These are phyloP conservation scores for Exobasidium cylindrosporum DNA, from an alignment of 1,284 basidiomycete species.

Conservation along the genomic window DNA sequence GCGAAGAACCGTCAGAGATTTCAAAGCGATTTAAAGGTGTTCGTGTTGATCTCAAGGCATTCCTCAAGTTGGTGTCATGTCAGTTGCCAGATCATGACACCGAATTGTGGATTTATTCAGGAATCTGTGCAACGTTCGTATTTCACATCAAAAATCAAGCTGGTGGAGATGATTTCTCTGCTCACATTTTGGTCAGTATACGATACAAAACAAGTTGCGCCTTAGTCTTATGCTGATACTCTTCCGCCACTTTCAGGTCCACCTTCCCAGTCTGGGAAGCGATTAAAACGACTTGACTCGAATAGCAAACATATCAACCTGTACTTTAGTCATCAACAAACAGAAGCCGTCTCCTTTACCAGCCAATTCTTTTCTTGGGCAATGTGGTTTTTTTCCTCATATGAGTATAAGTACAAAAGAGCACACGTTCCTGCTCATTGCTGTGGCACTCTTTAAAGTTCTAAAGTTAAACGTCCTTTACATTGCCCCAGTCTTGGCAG, in stretches of 20 bases:
- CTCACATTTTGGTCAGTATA: not conserved
- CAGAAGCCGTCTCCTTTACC: too few species aligned
- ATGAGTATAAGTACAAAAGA: too few species aligned
- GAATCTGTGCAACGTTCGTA: not conserved
- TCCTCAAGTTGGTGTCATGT: conserved; percentile 26
- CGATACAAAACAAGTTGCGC: too few species aligned
- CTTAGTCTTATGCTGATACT: not conserved
- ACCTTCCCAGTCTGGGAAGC: not conserved
- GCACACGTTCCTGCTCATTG: too few species aligned
- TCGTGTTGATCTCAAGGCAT: conserved; percentile 18
- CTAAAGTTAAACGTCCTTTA: too few species aligned
- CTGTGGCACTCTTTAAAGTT: too few species aligned
- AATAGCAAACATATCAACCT: too few species aligned
- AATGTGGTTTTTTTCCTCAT: too few species aligned
- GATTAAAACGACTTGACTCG: too few species aligned
- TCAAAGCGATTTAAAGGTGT: not conserved
- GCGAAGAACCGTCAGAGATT: not conserved
- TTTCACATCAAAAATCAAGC: not conserved
- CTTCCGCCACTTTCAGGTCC: not conserved
- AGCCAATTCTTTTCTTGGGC: too few species aligned
- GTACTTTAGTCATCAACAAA: too few species aligned
- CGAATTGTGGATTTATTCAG: conserved; percentile 2
- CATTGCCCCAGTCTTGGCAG: conserved; percentile 43
- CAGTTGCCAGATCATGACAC: conserved; percentile 17
- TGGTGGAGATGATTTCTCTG: not conserved